Percentiles rank a stretch among this genome's conserved stretches.
These are phyloP conservation scores for Saussurea involucrata DNA, from an alignment of 129 eudicot genomes.

Conservation along the genomic window DNA sequence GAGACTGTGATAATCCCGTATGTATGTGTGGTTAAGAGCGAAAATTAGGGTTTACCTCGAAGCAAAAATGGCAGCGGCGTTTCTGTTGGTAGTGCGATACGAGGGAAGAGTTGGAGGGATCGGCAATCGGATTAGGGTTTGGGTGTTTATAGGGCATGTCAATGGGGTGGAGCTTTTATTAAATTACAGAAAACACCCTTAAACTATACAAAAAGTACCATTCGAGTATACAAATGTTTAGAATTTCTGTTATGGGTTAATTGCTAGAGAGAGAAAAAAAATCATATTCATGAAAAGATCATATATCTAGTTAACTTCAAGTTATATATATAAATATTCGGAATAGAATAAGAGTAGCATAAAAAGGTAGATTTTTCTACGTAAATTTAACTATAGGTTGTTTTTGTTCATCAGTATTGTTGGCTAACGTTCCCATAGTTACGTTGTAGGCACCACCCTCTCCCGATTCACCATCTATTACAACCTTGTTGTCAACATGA, in stretches of 20 bases:
- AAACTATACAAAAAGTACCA: not conserved
- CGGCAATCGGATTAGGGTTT: slow-evolving; percentile 14
- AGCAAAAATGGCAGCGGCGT: slow-evolving; percentile 19
- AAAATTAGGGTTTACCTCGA: slow-evolving; percentile 22
- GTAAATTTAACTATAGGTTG: too few species aligned
- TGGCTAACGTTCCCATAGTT: too few species aligned
- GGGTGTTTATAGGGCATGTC: slow-evolving; percentile 10
- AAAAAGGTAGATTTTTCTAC: too few species aligned
- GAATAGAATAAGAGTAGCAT: too few species aligned
- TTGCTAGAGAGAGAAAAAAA: too few species aligned
- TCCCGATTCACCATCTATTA: not conserved
- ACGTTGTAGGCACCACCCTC: too few species aligned
- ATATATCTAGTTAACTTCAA: too few species aligned
- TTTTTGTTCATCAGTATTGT: too few species aligned
- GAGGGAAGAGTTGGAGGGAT: not conserved
- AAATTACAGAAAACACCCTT: slow-evolving; percentile 11
- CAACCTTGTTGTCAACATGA: not conserved
- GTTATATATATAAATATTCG: too few species aligned
- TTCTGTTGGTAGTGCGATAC: slow-evolving; percentile 1
- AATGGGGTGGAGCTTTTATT: not conserved
- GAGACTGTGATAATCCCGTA: not conserved
- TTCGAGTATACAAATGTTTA: not conserved
- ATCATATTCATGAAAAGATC: too few species aligned
- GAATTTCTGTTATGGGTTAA: not conserved
- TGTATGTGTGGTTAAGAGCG: not conserved